phyloP scores from a whole-genome alignment of 805 yeast species.

The Candida tibetensis region DNA sequence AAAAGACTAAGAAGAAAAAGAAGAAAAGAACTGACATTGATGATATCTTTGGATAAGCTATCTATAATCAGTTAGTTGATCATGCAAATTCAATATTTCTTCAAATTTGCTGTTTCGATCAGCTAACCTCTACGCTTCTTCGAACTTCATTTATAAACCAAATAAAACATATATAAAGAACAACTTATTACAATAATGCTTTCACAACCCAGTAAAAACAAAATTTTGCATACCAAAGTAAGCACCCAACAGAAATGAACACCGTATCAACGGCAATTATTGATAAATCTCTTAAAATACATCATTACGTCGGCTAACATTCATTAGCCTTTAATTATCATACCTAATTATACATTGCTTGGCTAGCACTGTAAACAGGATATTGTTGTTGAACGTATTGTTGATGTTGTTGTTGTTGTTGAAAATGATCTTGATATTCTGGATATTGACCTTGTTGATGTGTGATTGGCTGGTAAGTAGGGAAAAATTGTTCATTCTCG shows the following conservation, averaged over 20 bases:
- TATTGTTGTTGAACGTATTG: not conserved
- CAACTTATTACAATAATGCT: not conserved
- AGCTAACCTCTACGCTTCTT: not conserved
- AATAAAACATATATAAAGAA: conserved; percentile 1
- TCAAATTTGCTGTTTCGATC: no score
- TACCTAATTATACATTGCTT: conserved; percentile 1
- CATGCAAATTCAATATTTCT: no score
- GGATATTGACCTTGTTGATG: conserved; percentile 2
- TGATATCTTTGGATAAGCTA: conserved; percentile 70
- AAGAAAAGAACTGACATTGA: conserved; percentile 47
- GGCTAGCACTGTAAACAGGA: not conserved
- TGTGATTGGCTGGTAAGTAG: no score
- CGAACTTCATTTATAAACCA: not conserved
- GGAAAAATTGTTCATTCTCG: not conserved
- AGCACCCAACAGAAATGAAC: conserved; percentile 1
- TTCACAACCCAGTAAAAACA: not conserved
- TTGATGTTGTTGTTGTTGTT: not conserved
- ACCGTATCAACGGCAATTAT: not conserved
- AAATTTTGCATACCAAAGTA: not conserved
- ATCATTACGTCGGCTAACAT: no score
- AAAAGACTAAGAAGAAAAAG: conserved; percentile 9
- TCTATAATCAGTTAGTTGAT: no score
- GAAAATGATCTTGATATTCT: conserved; percentile 1
- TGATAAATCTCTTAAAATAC: no score
- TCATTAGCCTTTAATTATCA: not conserved